A percentile compares a stretch with the other conserved stretches of the same genome.
Evolutionary conservation across 2,329 filamentous ascomycete genomes (phyloP).

Genomic region (Clonostachys rhizophaga): DNA sequence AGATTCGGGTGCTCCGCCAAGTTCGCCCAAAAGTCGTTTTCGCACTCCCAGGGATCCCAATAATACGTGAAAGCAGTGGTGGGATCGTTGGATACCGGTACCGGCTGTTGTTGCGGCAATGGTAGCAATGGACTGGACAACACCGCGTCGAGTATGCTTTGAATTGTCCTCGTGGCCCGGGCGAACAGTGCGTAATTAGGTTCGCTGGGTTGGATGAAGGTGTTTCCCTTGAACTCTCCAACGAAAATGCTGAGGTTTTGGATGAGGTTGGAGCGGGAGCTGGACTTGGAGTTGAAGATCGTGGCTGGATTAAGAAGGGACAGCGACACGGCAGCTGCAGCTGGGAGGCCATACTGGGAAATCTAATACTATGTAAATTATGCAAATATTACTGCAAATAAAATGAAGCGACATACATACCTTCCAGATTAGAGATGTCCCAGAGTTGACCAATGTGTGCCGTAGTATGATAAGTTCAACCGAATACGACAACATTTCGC

Average conservation of each 20-base stretch:
- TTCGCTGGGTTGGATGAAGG: constrained; percentile 7
- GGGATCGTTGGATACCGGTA: background rate
- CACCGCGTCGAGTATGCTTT: constrained; percentile 27
- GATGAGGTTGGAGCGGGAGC: constrained; percentile 1
- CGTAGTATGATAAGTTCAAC: background rate
- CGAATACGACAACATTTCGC: background rate
- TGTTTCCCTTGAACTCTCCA: constrained; percentile 8
- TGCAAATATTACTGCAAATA: background rate
- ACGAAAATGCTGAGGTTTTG: constrained; percentile 10
- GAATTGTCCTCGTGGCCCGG: constrained; percentile 9
- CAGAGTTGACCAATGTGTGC: background rate
- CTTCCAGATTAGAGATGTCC: background rate
- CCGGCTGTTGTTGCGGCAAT: no score
- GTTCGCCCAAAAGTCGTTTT: background rate
- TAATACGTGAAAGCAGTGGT: background rate
- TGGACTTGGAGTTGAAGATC: no score
- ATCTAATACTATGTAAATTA: constrained; percentile 1
- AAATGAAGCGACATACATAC: background rate
- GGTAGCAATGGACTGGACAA: no score
- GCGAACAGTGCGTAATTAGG: constrained; percentile 11
- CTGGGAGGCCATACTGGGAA: constrained; percentile 9
- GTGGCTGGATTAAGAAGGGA: constrained; percentile 3
- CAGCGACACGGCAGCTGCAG: constrained; percentile 8
- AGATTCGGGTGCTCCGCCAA: background rate
- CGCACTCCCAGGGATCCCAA: background rate